Evolutionary conservation across 371 early-diverging fungal genomes (phyloP).

Genomic region (Mucor velutinosus): DNA sequence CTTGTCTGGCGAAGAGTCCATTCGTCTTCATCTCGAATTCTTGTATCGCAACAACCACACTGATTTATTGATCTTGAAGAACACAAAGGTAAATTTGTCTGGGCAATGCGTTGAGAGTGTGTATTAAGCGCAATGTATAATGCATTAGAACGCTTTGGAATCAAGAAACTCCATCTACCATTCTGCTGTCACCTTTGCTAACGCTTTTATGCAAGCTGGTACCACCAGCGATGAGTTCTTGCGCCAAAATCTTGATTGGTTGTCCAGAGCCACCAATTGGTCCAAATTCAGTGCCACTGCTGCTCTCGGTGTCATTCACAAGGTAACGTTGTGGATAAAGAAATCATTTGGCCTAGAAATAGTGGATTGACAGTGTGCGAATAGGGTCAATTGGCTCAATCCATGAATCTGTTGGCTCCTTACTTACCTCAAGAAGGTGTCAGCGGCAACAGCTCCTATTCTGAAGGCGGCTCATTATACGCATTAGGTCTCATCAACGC

Average conservation of each 20-base stretch:
- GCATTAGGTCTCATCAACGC: conserved; percentile 98
- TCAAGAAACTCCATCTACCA: conserved; percentile 92
- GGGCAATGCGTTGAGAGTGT: background rate
- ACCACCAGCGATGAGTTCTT: conserved; percentile 99
- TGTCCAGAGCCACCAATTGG: conserved; percentile 98
- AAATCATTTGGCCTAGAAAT: background rate
- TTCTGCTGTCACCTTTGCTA: conserved; percentile 95
- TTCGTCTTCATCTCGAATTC: conserved; percentile 91
- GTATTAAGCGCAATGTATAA: background rate
- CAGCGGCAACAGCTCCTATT: conserved; percentile 77
- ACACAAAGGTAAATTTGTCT: conserved; percentile 69
- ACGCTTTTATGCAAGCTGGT: conserved; percentile 98
- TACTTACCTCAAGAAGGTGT: conserved; percentile 94
- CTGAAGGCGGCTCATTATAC: conserved; percentile 98
- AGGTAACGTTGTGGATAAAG: conserved; percentile 55
- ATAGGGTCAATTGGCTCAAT: conserved; percentile 88
- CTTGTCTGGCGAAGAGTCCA: conserved; percentile 86
- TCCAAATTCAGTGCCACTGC: conserved; percentile 98
- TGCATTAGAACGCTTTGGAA: conserved; percentile 75
- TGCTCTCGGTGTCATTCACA: conserved; percentile 99
- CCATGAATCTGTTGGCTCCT: conserved; percentile 83
- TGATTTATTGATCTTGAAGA: conserved; percentile 92
- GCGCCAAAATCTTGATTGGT: conserved; percentile 97
- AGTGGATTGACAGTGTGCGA: background rate
- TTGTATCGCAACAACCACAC: conserved; percentile 93